Evolutionary conservation across 495 filamentous ascomycete genomes (phyloP).

Genomic region (Massariosphaeria phaeospora): DNA sequence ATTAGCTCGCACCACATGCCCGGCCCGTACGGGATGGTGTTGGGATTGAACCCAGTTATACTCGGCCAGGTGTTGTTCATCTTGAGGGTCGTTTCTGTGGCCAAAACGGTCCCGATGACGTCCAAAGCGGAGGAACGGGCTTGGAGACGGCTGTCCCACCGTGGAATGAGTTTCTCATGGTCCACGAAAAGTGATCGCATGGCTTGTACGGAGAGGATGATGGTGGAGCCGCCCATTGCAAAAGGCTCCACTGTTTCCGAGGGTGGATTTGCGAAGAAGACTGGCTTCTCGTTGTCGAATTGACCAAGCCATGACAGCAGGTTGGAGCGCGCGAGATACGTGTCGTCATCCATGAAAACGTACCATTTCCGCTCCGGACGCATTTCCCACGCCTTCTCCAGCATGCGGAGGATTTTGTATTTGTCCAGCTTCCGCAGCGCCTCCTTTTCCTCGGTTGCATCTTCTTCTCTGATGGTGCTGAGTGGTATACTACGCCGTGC

Average conservation of each 20-base stretch:
- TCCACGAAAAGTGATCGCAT: conserved; percentile 13
- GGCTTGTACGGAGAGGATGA: conserved; percentile 19
- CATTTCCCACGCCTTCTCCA: conserved; percentile 21
- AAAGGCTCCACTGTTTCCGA: conserved; percentile 1
- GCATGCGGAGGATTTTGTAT: conserved; percentile 28
- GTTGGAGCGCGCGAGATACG: conserved; percentile 22
- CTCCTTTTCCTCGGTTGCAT: conserved; percentile 7
- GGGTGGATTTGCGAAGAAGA: conserved; percentile 19
- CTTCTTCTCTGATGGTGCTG: neutral
- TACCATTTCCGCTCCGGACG: conserved; percentile 22
- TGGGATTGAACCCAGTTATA: conserved; percentile 21
- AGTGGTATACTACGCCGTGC: neutral
- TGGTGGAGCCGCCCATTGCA: conserved; percentile 14
- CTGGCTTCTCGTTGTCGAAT: conserved; percentile 7
- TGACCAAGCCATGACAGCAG: conserved; percentile 17
- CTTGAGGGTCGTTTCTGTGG: conserved; percentile 8
- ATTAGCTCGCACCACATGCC: conserved; percentile 28
- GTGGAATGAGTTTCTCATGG: neutral
- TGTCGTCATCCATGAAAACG: conserved; percentile 29
- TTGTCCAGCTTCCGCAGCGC: conserved; percentile 19
- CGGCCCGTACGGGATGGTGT: conserved; percentile 17
- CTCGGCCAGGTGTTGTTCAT: conserved; percentile 12
- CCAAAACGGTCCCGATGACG: conserved; percentile 4
- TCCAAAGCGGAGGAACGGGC: conserved; percentile 13
- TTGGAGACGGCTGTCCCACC: conserved; percentile 11